phyloP scores from a whole-genome alignment of 2,329 filamentous ascomycete species.

The Nothopassalora personata region DNA sequence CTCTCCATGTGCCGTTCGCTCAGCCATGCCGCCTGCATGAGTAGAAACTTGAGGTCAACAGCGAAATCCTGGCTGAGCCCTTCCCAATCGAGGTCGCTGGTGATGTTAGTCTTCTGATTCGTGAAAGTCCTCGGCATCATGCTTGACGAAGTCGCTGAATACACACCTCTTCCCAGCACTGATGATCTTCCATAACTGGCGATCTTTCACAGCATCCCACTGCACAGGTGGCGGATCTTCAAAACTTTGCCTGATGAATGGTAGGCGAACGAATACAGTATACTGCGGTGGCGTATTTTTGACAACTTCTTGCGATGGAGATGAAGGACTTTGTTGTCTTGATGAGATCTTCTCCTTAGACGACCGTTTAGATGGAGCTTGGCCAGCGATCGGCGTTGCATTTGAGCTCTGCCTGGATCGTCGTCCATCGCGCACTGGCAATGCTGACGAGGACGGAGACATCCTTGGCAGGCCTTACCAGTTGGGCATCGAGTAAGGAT shows the following conservation, averaged over 20 bases:
- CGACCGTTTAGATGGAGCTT: slow-evolving; percentile 6
- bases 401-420: slow-evolving; percentile 23
- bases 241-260: slow-evolving; percentile 80
- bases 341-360: slow-evolving; percentile 14
- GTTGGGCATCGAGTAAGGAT: slow-evolving; percentile 4
- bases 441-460: slow-evolving; percentile 24
- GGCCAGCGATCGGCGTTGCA: slow-evolving; percentile 12
- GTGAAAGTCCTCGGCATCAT: no score
- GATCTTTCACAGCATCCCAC: slow-evolving; percentile 85
- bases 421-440: slow-evolving; percentile 6
- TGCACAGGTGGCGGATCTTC: slow-evolving; percentile 83
- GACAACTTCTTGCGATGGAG: slow-evolving; percentile 1
- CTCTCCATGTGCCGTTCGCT: slow-evolving; percentile 88
- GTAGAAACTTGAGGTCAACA: slow-evolving; percentile 79
- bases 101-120: neutral
- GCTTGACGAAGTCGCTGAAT: neutral
- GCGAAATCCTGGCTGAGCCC: slow-evolving; percentile 56
- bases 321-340: slow-evolving; percentile 12
- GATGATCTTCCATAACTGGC: slow-evolving; percentile 86
- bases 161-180: slow-evolving; percentile 48
- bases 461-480: slow-evolving; percentile 10
- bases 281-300: slow-evolving; percentile 34
- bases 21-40: slow-evolving; percentile 89
- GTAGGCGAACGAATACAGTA: slow-evolving; percentile 83
- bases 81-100: slow-evolving; percentile 67